phyloP scores from a whole-genome alignment of 2,329 filamentous ascomycete species.

The Incumbomyces delicatus region DNA sequence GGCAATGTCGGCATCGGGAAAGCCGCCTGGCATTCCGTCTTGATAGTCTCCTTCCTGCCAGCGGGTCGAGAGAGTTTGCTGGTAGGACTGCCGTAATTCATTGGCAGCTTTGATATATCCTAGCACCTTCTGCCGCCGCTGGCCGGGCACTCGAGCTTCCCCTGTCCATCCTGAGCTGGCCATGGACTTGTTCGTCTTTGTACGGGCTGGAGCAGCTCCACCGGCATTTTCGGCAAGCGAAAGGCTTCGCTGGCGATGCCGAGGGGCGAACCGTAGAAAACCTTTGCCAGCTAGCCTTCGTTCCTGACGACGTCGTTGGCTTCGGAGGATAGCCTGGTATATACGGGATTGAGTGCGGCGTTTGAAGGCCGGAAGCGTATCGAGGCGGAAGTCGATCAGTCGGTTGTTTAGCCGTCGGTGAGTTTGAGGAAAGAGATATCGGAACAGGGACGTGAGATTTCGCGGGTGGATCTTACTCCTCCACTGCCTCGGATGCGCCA shows the following conservation, averaged over 20 bases:
- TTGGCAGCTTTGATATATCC: slow-evolving; percentile 63
- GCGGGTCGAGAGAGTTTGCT: slow-evolving; percentile 44
- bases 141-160: slow-evolving; percentile 49
- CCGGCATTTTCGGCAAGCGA: slow-evolving; percentile 10
- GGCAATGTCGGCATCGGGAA: slow-evolving; percentile 75
- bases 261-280: slow-evolving; percentile 34
- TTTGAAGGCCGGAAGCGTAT: slow-evolving; percentile 62
- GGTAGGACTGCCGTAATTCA: slow-evolving; percentile 59
- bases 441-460: slow-evolving; percentile 38
- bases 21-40: slow-evolving; percentile 59
- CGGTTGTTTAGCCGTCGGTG: slow-evolving; percentile 51
- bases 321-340: slow-evolving; percentile 61
- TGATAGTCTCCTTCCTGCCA: slow-evolving; percentile 35
- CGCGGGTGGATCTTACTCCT: slow-evolving; percentile 6
- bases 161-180: slow-evolving; percentile 17
- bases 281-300: slow-evolving; percentile 34
- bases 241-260: slow-evolving; percentile 12
- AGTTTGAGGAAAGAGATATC: slow-evolving; percentile 59
- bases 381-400: slow-evolving; percentile 61
- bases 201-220: slow-evolving; percentile 6
- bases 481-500: slow-evolving; percentile 3
- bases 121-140: slow-evolving; percentile 68
- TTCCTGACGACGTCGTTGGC: slow-evolving; percentile 48
- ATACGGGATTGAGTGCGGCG: slow-evolving; percentile 64
- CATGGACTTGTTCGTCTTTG: slow-evolving; percentile 9